Evolutionary conservation across 306 rosid genomes (phyloP), one percentile per base, ranked within the genome.

Genomic region (Lathyrus aphaca): DNA sequence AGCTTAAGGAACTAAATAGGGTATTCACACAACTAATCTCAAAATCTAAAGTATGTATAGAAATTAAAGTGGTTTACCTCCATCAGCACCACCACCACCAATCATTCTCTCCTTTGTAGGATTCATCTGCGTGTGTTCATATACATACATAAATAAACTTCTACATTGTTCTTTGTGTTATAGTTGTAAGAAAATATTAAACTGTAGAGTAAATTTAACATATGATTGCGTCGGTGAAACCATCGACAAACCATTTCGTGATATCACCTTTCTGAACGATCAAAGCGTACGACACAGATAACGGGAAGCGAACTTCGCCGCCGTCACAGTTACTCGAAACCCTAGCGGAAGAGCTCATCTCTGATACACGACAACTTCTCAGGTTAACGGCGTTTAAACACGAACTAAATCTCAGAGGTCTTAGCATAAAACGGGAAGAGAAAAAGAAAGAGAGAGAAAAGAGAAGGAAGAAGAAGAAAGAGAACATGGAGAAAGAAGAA

Each of bases 51-150:
- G 46, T 43, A 30, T 49, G 5, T 8, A 64, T 14, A 10, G 29
- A 50, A 50, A 18, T 12, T 14, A 5, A 71, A 29, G 18, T 30
- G 2, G 8, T 2, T 69, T 80, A 93, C 98, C 98, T 87, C 98
- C 98, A 76, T 94, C 96, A 5, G 94, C 98, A 17, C 94, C 96
- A 8, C 89, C 97, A 70, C 96, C 96, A 78, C 98, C 98, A 51
- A 90, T 91, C 98, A 93, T 93, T 77, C 77, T 79, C 80, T 90
- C 89, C 51, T 93, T 93, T 14, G 97, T 97, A 5, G 98, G 94
- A 86, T 90, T 93, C 15, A 93, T 96, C 98, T 93, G 53, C n/a
- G 1, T 2, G 13, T 21, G 2, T 23, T 12, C 50, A 19, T 19
- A 37, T 17, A 61, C 19, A 69, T 44, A 51, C n/a, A 42, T 15